phyloP scores from a whole-genome alignment of 108 stramenopile genomes.

The Cyclostephanos tholiformis region DNA sequence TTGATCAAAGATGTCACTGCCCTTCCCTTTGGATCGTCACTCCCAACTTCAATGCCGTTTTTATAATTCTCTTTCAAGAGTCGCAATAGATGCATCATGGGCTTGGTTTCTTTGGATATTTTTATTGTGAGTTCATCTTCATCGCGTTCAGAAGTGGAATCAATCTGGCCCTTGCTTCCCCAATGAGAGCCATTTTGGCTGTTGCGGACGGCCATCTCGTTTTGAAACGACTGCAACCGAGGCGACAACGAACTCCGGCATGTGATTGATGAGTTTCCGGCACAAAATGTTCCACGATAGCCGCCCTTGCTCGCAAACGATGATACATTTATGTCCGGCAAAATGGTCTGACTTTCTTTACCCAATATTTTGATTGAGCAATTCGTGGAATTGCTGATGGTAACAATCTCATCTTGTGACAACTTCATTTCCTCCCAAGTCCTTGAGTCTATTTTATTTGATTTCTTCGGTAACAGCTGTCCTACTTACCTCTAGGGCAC shows the following conservation, averaged over 20 bases:
- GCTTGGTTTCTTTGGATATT: constrained; percentile 30
- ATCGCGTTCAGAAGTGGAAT: not conserved
- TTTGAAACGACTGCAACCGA: not conserved
- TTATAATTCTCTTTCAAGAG: constrained; percentile 18
- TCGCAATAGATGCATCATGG: constrained; percentile 26
- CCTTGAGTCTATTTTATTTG: too few relatives aligned
- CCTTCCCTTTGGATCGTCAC: constrained; percentile 8
- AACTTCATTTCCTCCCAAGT: too few relatives aligned
- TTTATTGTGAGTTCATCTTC: constrained; percentile 11
- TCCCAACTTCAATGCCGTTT: not conserved
- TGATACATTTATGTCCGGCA: too few relatives aligned
- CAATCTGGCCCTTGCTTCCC: not conserved
- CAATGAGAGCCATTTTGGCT: not conserved
- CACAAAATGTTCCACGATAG: not conserved
- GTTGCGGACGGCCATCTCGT: not conserved
- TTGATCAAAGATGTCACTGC: constrained; percentile 22
- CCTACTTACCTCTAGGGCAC: too few relatives aligned
- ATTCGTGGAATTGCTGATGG: too few relatives aligned
- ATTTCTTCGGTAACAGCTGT: too few relatives aligned
- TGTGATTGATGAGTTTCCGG: not conserved
- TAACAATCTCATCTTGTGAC: too few relatives aligned
- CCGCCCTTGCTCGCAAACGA: not conserved
- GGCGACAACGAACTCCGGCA: not conserved
- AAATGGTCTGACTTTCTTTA: too few relatives aligned
- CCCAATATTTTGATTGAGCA: too few relatives aligned